Percentiles rank a stretch among this genome's conserved stretches.
Evolutionary conservation across 371 early-diverging fungal species (phyloP).

Genomic region (Mortierella sp.): DNA sequence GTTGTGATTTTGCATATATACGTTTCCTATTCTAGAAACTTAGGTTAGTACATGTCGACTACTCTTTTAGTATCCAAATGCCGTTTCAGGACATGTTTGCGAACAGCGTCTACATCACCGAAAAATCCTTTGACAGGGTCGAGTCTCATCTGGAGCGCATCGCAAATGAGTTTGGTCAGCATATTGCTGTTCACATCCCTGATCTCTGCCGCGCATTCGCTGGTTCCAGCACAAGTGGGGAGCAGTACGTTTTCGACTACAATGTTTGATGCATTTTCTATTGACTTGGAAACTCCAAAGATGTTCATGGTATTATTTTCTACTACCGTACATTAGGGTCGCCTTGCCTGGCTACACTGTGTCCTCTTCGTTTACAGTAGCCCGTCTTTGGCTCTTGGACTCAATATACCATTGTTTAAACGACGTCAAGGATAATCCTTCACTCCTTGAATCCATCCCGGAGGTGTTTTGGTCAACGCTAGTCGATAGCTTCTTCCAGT

Average conservation of each 20-base stretch:
- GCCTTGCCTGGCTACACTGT: conserved; percentile 41
- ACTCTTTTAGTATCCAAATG: conserved; percentile 34
- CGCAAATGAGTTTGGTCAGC: conserved; percentile 30
- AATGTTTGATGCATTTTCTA: no score
- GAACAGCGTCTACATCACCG: conserved; percentile 34
- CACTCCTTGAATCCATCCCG: conserved; percentile 33
- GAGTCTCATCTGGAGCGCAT: conserved; percentile 44
- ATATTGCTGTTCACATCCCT: conserved; percentile 32
- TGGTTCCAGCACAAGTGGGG: conserved; percentile 30
- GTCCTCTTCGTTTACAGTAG: conserved; percentile 40
- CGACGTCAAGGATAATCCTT: conserved; percentile 38
- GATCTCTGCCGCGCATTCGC: conserved; percentile 34
- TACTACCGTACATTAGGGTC: conserved; percentile 16
- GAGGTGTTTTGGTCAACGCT: conserved; percentile 34
- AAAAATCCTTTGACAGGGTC: conserved; percentile 25
- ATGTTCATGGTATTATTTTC: no score
- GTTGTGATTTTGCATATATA: no score
- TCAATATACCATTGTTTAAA: conserved; percentile 52
- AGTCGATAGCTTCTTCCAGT: conserved; percentile 47
- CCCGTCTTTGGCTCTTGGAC: conserved; percentile 51
- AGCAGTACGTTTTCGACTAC: conserved; percentile 36
- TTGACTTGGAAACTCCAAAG: no score
- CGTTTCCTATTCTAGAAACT: no score
- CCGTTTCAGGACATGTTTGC: conserved; percentile 52
- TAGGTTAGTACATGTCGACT: no score